Base-by-base conservation (phyloP, 169 alveolate species). In the Eimeria necatrix region DNA sequence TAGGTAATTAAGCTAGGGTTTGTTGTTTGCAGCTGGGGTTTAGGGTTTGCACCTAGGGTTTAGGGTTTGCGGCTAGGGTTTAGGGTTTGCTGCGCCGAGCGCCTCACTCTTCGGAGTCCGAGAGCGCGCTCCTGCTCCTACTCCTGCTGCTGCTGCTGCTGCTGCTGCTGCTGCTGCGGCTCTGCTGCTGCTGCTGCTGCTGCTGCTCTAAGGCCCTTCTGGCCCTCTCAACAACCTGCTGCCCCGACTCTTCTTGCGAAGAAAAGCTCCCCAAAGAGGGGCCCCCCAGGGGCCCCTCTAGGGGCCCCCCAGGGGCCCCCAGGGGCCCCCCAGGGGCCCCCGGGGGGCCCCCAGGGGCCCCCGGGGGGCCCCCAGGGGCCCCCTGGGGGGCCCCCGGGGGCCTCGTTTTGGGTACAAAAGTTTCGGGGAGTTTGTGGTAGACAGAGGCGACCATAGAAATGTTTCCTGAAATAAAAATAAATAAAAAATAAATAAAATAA, bases 361-460 rank as follows among this genome's bases (percentile, higher is more conserved):
- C 4, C 18, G 53, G 61, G 48, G 61, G 22, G 68, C 70, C 74
- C 12, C 56, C 41, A 22, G 56, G 73, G 32, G 41, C 78, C 70
- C 70, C 41, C 41, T 16, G 59, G 61, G 49, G 46, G 4, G 64
- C 61, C 6, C 80, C 80, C 26, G 80, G 49, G 4, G 90, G 70
- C 22, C 71, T 64, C 4, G 18, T 9, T 4, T 81, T 56, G 24
- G 95, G 49, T 41, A 76, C 95, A 22, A 95, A 95, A n/a, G 95
- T 84, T 78, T 91, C 96, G 6, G 95, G 93, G 12, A 56, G 84
- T 71, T 95, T 95, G 86, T 95, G 97, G 80, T 95, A 95, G 18
- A 95, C 96, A 61, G 96, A 93, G 7, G 97, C 94, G 51, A 95
- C 88, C 86, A 93, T 87, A 16, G 96, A 85, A 56, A 95, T 93